These are phyloP conservation scores for Vitis rotundifolia DNA, from an alignment of 164 flowering plant genomes.

Conservation along the genomic window DNA sequence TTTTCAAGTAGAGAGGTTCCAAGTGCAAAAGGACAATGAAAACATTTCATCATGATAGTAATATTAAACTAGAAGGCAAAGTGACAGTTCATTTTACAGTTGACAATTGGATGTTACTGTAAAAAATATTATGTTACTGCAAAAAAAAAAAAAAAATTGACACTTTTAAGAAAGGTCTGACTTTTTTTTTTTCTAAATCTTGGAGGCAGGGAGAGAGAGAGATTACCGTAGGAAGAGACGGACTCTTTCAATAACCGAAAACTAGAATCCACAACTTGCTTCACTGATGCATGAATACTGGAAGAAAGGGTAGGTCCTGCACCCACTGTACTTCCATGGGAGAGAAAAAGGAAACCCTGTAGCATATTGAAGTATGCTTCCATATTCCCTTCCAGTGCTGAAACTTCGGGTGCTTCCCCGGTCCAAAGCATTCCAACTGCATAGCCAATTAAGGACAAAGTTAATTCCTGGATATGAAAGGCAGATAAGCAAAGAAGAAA, in stretches of 20 bases:
- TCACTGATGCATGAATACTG: slow-evolving; percentile 54
- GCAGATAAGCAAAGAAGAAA: neutral
- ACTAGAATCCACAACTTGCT: slow-evolving; percentile 75
- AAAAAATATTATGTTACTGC: too few species aligned
- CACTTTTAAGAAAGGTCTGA: too few species aligned
- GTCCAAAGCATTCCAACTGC: slow-evolving; percentile 90
- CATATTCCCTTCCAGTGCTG: slow-evolving; percentile 74
- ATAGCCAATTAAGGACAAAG: slow-evolving; percentile 9
- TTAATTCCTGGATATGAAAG: neutral
- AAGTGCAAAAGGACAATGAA: too few species aligned
- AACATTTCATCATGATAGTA: too few species aligned
- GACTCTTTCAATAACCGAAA: slow-evolving; percentile 50
- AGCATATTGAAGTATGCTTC: slow-evolving; percentile 65
- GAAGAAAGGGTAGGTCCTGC: slow-evolving; percentile 88
- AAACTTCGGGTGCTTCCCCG: slow-evolving; percentile 54
- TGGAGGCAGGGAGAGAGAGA: slow-evolving; percentile 3
- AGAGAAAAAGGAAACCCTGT: slow-evolving; percentile 79
- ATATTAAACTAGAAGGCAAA: neutral
- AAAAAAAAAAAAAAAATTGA: too few species aligned
- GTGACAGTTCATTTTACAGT: neutral
- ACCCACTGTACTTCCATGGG: slow-evolving; percentile 74
- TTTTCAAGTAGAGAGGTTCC: too few species aligned
- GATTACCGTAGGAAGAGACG: slow-evolving; percentile 55
- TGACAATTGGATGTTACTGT: too few species aligned
- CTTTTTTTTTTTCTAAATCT: too few species aligned